These are phyloP conservation scores for Karstenula rhodostoma DNA, from an alignment of 2,329 filamentous ascomycete species.

Conservation along the genomic window DNA sequence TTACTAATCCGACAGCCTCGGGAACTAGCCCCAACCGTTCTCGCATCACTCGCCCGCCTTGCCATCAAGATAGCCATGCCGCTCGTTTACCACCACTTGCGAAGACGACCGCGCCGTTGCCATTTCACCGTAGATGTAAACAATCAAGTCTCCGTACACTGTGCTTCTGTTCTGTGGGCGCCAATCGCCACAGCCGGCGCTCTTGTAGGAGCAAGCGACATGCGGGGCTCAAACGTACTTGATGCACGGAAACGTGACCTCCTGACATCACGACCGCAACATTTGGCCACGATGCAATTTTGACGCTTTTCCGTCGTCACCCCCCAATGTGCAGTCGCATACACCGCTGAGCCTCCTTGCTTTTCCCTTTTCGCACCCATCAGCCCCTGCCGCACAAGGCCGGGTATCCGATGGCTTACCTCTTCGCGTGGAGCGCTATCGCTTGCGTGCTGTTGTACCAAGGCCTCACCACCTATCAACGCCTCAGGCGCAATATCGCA, in stretches of 20 bases:
- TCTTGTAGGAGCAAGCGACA: conserved; percentile 13
- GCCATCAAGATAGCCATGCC: not conserved
- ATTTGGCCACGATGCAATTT: conserved; percentile 11
- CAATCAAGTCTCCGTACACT: not conserved
- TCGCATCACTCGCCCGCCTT: not conserved
- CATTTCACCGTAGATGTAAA: not conserved
- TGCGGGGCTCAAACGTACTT: conserved; percentile 38
- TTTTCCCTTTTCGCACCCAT: conserved; percentile 5
- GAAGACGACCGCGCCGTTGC: not conserved
- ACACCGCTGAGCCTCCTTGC: not conserved
- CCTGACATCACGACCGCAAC: conserved; percentile 33
- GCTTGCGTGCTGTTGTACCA: conserved; percentile 43
- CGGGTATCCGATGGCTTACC: conserved; percentile 32
- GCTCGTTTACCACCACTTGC: not conserved
- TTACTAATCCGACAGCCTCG: not conserved
- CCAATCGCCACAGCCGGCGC: not conserved
- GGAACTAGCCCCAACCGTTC: not conserved
- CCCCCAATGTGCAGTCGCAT: conserved; percentile 1
- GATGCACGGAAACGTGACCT: conserved; percentile 30
- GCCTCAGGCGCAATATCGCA: conserved; percentile 52
- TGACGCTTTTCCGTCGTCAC: not conserved
- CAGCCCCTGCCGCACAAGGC: conserved; percentile 4
- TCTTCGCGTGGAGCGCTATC: conserved; percentile 35
- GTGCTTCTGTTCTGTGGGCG: not conserved
- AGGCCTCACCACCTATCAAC: conserved; percentile 44